Base-by-base conservation (phyloP, 257 asterid species). In the Solanum clarkiae region DNA sequence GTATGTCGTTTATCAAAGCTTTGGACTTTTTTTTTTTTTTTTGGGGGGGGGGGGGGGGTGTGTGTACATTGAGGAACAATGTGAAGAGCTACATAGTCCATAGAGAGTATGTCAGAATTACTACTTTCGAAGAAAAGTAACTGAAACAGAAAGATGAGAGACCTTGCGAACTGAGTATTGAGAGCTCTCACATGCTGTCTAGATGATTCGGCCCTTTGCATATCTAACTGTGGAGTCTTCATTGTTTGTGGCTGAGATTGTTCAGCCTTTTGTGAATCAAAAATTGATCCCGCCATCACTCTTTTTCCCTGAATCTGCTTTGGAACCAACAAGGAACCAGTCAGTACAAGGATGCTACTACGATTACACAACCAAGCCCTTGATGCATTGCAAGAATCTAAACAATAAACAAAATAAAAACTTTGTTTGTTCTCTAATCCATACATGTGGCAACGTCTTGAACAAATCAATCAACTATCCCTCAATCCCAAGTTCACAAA, bases 141-240 rank as follows among this genome's bases (percentile, higher is more conserved):
- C 42, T 82, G 59, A 70, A 66, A 44, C 36, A 49, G 85, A 82
- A 56, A 63, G 72, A 80, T 56, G 53, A 63, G 84, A 70, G 81
- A 96, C 98, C 98, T 95, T 82, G 98, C 98, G 80, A 95, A 96
- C 85, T 96, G 98, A 60, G 91, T 90, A 90, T 96, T 95, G 88
- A 95, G 98, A 89, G 98, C 99, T 93, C 95, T 94, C 89, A 94
- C 98, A 86, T 96, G 97, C 92, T 91, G 97, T 85, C 90, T 93
- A 53, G 98, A 96, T 84, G 95, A 92, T 85, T 96, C 97, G 75
- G 98, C 98, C 84, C 97, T 89, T 92, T 89, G 88, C 90, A 66
- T 82, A 88, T 94, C 97, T 91, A 93, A 90, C 49, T 91, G 93
- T 53, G 87, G 92, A 29, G 84, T 15, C 29, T 71, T 47, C 32